Evolutionary conservation across 208 protist genomes (phyloP), one percentile per base, ranked within the genome.

Genomic region (Trypanosoma rangeli): DNA sequence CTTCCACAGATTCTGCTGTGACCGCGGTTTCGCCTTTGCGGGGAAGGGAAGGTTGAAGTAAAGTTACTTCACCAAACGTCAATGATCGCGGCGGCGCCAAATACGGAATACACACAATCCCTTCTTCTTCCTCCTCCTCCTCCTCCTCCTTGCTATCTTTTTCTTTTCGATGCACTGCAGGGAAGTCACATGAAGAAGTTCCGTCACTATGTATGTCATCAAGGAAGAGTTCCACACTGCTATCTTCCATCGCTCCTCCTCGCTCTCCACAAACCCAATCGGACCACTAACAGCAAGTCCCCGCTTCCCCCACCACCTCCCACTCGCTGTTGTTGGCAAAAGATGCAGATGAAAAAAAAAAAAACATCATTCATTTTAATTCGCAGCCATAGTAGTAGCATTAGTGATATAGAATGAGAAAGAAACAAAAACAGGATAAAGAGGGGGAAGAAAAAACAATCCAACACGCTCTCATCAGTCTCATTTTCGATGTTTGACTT

Each of bases 61-160:
- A 26, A n/a, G 49, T 12, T 18, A 24, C 49, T 26, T 71, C 72
- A 53, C 20, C 9, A 48, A 70, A 76, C 52, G 53, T 52, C 33
- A 46, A 52, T 60, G n/a, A 15, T 16, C 67, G 44, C 8, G 31
- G 67, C 37, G 85, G 79, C 28, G 77, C 78, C 59, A 87, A 73
- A 64, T 83, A 90, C 2, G 80, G 76, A 49, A 90, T 65, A 18
- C 61, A 58, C 28, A 54, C 63, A 29, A 5, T 13, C 39, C 59
- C 59, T 10, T 73, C 58, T 22, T 61, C 54, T 29, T 74, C 74
- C 4, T 78, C 62, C 0, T 60, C 48, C 2, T 58, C 61, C 3
- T 13, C 13, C 33, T 50, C 50, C 31, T 71, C 70, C 3, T 80
- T 64, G 39, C 37, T 37, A 52, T 49, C 4, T 22, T 50, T 12